Conservation (phyloP, 345 rosid genomes). For the Corymbia maculata region DNA sequence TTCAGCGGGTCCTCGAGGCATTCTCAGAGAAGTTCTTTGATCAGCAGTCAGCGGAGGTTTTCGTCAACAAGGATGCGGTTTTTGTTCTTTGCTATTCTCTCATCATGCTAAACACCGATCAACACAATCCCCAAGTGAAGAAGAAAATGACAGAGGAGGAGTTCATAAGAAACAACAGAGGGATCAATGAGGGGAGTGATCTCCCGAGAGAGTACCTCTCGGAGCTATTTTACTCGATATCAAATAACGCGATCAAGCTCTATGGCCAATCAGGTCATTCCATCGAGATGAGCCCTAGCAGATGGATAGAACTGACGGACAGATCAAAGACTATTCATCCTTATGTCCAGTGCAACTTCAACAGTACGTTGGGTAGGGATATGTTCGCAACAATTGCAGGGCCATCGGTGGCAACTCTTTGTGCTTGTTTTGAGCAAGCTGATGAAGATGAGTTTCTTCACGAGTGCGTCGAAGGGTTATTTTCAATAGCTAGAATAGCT, state of each 20-base stretch:
- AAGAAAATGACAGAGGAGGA: conserved; percentile 98
- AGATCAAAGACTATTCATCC: conserved; percentile 39
- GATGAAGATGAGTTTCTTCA: conserved; percentile 87
- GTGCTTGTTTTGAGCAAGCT: conserved; percentile 77
- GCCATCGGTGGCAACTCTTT: conserved; percentile 74
- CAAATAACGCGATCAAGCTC: conserved; percentile 44
- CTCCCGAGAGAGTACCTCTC: conserved; percentile 89
- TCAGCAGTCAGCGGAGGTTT: conserved; percentile 59
- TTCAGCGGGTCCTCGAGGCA: conserved; percentile 69
- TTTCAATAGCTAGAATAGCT: conserved; percentile 73
- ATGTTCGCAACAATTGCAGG: conserved; percentile 90
- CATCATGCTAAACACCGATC: conserved; percentile 94
- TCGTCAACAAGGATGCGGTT: conserved; percentile 70
- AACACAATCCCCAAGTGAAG: conserved; percentile 87
- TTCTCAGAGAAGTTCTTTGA: conserved; percentile 67
- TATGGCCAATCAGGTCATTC: conserved; percentile 35
- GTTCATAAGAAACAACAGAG: conserved; percentile 78
- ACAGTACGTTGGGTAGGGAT: conserved; percentile 66
- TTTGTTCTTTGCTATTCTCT: conserved; percentile 74
- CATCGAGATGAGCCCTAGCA: conserved; percentile 58
- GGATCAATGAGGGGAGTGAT: conserved; percentile 76
- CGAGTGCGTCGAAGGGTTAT: conserved; percentile 83
- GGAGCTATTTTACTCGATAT: conserved; percentile 71
- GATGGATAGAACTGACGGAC: conserved; percentile 74
- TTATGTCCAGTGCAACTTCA: conserved; percentile 41